These are phyloP conservation scores for Tuber indicum DNA, from an alignment of 495 filamentous ascomycete genomes.

Conservation along the genomic window DNA sequence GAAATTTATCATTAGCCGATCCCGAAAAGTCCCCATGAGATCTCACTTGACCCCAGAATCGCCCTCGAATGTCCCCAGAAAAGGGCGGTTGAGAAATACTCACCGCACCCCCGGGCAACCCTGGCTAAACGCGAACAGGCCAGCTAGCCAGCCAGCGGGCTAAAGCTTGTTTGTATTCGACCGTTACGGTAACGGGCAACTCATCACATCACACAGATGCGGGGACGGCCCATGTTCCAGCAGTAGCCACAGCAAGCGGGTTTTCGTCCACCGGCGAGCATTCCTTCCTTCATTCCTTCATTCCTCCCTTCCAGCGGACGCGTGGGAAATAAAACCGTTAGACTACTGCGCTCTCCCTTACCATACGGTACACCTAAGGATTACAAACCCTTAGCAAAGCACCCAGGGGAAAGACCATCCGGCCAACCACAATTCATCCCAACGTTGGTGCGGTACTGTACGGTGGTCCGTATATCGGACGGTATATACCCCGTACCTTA, in stretches of 20 bases:
- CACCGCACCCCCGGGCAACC: not conserved
- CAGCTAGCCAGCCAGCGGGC: not conserved
- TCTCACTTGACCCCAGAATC: conserved; percentile 3
- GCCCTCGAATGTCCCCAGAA: not conserved
- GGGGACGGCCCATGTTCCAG: not conserved
- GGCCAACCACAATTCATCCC: not conserved
- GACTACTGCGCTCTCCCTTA: not conserved
- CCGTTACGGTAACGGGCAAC: too few species aligned
- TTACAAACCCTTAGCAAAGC: not conserved
- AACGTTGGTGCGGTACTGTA: not conserved
- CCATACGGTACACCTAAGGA: not conserved
- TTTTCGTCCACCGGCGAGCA: not conserved
- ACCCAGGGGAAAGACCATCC: not conserved
- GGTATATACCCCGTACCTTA: conserved; percentile 4
- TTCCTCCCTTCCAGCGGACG: not conserved
- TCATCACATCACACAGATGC: not conserved
- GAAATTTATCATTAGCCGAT: not conserved
- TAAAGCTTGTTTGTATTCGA: not conserved
- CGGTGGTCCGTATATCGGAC: not conserved
- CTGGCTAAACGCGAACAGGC: not conserved
- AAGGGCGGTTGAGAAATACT: not conserved
- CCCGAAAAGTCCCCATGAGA: conserved; percentile 2
- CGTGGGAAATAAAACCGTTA: not conserved
- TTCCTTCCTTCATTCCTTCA: not conserved
- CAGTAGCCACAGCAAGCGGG: not conserved